phyloP scores from a whole-genome alignment of 2,329 filamentous ascomycete species.

The Metarhizium humberi region DNA sequence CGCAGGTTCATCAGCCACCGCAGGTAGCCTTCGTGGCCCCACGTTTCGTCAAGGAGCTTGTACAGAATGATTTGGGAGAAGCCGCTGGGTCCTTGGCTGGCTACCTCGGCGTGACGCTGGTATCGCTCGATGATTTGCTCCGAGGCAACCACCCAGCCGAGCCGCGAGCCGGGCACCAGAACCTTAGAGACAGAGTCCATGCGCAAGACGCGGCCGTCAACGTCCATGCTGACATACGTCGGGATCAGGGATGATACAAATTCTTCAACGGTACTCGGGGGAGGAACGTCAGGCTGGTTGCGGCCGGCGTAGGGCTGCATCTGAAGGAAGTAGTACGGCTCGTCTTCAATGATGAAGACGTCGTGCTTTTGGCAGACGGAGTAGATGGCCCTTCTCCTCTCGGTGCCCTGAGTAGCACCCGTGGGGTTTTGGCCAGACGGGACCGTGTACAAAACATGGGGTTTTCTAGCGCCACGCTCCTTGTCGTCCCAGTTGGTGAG shows the following conservation, averaged over 20 bases:
- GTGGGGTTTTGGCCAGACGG: constrained; percentile 85
- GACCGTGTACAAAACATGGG: constrained; percentile 50
- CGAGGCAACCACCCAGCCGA: constrained; percentile 84
- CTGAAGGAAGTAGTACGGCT: constrained; percentile 91
- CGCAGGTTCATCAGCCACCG: constrained; percentile 81
- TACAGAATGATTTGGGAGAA: constrained; percentile 76
- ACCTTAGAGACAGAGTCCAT: constrained; percentile 94
- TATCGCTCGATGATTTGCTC: constrained; percentile 79
- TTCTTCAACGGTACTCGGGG: constrained; percentile 53
- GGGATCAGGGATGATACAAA: constrained; percentile 59
- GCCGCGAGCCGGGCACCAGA: constrained; percentile 68
- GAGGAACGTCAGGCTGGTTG: constrained; percentile 38
- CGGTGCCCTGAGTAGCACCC: constrained; percentile 65
- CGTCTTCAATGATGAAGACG: constrained; percentile 80
- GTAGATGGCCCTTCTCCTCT: constrained; percentile 66
- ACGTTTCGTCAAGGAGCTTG: constrained; percentile 85
- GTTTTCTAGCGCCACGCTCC: constrained; percentile 36
- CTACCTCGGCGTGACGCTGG: constrained; percentile 71
- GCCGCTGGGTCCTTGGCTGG: constrained; percentile 77
- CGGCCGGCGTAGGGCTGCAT: constrained; percentile 64
- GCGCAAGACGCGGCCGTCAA: constrained; percentile 79
- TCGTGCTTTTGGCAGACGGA: constrained; percentile 74
- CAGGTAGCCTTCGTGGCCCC: constrained; percentile 87
- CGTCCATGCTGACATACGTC: constrained; percentile 69
- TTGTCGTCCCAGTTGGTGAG: constrained; percentile 39